Base-by-base conservation (phyloP, 176 grass and related monocot genomes). In the Canna indica region DNA sequence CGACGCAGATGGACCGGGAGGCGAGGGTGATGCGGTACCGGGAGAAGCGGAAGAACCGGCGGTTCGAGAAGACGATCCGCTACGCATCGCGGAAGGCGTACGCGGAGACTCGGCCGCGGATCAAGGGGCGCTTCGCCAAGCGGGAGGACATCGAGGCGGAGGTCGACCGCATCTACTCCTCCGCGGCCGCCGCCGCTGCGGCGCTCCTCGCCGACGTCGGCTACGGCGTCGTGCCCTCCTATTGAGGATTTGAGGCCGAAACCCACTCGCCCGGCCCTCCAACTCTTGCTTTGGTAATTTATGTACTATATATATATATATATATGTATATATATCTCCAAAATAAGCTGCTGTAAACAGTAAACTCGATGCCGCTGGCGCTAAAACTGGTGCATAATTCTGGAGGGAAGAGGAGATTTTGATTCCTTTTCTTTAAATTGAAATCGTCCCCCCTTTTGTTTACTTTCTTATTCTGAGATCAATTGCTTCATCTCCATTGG, bases 31-130 rank as follows among this genome's bases (percentile, higher is more conserved):
- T 61, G 71, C 33, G 54, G n/a, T 73, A 73, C 54, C 52, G 71
- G 15, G 71, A 73, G 71, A 73, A 73, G 71, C 20, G 71, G 54
- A 73, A 73, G 54, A 73, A 73, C 54, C 54, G 71, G 34, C 24
- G 71, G 24, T 73, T 73, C 71, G 71, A 73, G 54, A 73, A 73
- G 54, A 73, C 71, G 35, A 73, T 73, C 36, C 54, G 71, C 14
- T 73, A 73, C 54, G 71, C 71, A 24, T 73, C 71, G 35, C 35
- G 71, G 71, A 73, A 73, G 54, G 71, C 71, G 53, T 73, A 73
- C 53, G 71, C 71, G 4, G 71, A 73, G 71, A 73, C 71, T 34
- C 71, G 71, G n/a, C 71, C 71, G 14, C 52, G 71, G 33, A 73
- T 73, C 35, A 73, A 73, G 36, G 71, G 71, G n/a, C 52, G 54